Percentiles rank a stretch among this genome's conserved stretches.
These are phyloP conservation scores for Prunus yedoensis DNA, from an alignment of 331 rosid genomes.

Conservation along the genomic window DNA sequence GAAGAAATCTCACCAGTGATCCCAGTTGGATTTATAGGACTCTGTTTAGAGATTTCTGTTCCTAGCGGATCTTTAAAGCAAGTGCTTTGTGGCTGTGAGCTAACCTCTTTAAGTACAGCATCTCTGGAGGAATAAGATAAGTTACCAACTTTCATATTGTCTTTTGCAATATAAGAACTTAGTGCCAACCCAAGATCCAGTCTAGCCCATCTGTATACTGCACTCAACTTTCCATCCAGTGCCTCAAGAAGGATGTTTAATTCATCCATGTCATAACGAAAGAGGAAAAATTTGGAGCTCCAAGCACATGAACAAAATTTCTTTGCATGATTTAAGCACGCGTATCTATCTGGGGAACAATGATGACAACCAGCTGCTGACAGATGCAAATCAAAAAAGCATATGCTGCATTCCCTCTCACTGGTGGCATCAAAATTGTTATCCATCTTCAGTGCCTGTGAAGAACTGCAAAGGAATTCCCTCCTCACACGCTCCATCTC, in stretches of 20 bases:
- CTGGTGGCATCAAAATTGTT: constrained; percentile 75
- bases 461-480: constrained; percentile 63
- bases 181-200: constrained; percentile 86
- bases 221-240: constrained; percentile 95
- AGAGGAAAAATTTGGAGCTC: constrained; percentile 79
- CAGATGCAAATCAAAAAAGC: constrained; percentile 90
- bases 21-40: constrained; percentile 29
- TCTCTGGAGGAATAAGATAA: constrained; percentile 24
- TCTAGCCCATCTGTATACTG: constrained; percentile 95
- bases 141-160: constrained; percentile 22
- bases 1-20: constrained; percentile 30
- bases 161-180: constrained; percentile 55
- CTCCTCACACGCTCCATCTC: constrained; percentile 76
- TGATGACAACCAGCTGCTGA: constrained; percentile 89
- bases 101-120: constrained; percentile 37
- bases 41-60: constrained; percentile 42
- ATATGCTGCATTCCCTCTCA: constrained; percentile 90
- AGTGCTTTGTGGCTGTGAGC: constrained; percentile 30
- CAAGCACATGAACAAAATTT: constrained; percentile 79
- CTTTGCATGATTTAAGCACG: constrained; percentile 96
- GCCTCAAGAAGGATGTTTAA: constrained; percentile 85
- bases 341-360: constrained; percentile 82
- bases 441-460: constrained; percentile 82
- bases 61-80: constrained; percentile 35
- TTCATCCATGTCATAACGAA: constrained; percentile 82